Conservation (phyloP, 352 stramenopile species). For the Globisporangium sylvaticum region DNA sequence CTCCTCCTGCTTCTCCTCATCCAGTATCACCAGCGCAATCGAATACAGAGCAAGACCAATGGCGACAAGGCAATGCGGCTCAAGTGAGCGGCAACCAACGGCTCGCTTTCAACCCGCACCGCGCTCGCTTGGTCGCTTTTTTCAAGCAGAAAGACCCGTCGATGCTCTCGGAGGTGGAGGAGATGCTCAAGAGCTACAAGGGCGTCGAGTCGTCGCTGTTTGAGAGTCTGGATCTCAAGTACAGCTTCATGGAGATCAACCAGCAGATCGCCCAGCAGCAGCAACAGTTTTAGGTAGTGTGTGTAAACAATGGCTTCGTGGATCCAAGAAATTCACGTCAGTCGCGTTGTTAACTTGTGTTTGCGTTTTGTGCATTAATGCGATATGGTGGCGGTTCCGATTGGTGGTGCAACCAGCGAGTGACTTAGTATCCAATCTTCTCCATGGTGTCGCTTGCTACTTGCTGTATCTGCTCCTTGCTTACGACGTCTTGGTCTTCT, state of each 20-base stretch:
- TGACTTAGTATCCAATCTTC: background rate
- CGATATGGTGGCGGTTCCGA: background rate
- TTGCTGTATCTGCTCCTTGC: background rate
- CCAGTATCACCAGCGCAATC: background rate
- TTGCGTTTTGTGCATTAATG: background rate
- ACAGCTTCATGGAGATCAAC: conserved; percentile 70
- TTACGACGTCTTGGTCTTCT: conserved; percentile 68
- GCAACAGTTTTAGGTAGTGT: background rate
- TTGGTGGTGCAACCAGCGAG: background rate
- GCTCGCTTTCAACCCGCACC: conserved; percentile 32
- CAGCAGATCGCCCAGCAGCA: conserved; percentile 30
- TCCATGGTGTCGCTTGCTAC: too few species aligned
- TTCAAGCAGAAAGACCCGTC: conserved; percentile 63
- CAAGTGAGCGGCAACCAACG: conserved; percentile 7
- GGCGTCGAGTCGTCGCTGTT: conserved; percentile 75
- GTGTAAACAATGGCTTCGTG: conserved; percentile 1
- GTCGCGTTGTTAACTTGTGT: background rate
- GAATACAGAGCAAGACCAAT: background rate
- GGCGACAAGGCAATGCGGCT: background rate
- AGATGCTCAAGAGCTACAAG: conserved; percentile 70
- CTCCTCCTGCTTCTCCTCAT: background rate
- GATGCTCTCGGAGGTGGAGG: conserved; percentile 62
- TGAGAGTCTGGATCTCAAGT: conserved; percentile 81
- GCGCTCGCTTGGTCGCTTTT: conserved; percentile 50
- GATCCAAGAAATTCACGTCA: background rate